Conservation (phyloP, 768 basidiomycete genomes). For the Leccinum uliginosum region DNA sequence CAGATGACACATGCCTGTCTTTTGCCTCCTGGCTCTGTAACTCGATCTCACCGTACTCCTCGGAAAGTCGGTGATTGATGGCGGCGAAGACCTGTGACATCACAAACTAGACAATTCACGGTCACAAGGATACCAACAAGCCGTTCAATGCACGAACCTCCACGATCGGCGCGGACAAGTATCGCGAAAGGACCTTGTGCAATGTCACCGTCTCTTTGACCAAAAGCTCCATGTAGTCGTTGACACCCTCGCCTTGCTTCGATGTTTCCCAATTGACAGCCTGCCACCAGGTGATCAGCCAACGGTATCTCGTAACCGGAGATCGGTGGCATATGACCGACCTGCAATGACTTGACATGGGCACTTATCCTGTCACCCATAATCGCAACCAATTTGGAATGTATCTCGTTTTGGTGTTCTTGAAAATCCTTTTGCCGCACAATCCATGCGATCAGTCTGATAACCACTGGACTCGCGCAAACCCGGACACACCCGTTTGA, state of each 20-base stretch:
- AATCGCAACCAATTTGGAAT: constrained; percentile 94
- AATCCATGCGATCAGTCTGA: constrained; percentile 3
- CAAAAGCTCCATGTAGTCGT: constrained; percentile 89
- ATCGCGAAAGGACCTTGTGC: constrained; percentile 93
- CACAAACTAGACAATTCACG: constrained; percentile 56
- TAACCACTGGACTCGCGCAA: constrained; percentile 1
- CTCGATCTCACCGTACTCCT: constrained; percentile 81
- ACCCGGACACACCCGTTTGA: constrained; percentile 74
- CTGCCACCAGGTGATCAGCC: constrained; percentile 36
- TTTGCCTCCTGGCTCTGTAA: constrained; percentile 82
- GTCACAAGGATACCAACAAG: constrained; percentile 11
- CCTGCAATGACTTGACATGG: constrained; percentile 82
- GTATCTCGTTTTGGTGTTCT: constrained; percentile 99
- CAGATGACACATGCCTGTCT: constrained; percentile 51
- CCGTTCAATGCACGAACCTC: constrained; percentile 50
- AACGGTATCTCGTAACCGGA: not conserved
- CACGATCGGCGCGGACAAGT: constrained; percentile 71
- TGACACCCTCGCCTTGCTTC: constrained; percentile 58
- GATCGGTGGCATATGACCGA: constrained; percentile 28
- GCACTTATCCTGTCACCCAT: constrained; percentile 92
- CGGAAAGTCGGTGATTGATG: constrained; percentile 85
- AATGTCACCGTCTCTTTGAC: constrained; percentile 94
- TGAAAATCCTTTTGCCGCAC: constrained; percentile 73
- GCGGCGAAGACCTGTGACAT: constrained; percentile 94
- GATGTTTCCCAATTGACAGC: constrained; percentile 73